Percentiles rank a stretch among this genome's conserved stretches.
These are phyloP conservation scores for Curvularia eragrostidis DNA, from an alignment of 2,329 filamentous ascomycete genomes.

Conservation along the genomic window DNA sequence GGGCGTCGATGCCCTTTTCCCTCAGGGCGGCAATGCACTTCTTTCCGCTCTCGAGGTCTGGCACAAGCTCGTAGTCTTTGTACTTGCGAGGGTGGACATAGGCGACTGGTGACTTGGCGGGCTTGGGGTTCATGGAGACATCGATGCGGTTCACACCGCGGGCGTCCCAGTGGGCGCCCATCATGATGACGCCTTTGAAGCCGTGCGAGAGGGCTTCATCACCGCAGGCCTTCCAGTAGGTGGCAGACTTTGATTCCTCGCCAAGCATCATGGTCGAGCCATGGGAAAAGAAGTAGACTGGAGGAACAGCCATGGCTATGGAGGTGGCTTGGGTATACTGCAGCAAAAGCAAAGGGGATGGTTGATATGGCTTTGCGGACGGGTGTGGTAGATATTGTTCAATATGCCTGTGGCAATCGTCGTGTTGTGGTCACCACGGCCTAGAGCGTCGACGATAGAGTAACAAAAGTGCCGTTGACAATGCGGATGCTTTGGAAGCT, in stretches of 20 bases:
- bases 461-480: background rate
- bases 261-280: constrained; percentile 76
- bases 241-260: constrained; percentile 66
- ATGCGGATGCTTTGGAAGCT: constrained; percentile 2
- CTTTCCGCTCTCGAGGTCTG: constrained; percentile 63
- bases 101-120: constrained; percentile 68
- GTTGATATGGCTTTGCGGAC: background rate
- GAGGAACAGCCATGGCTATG: constrained; percentile 50
- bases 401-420: background rate
- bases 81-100: constrained; percentile 73
- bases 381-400: background rate
- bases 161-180: constrained; percentile 73
- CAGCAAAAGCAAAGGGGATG: background rate
- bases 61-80: constrained; percentile 65
- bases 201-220: constrained; percentile 66
- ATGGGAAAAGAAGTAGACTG: constrained; percentile 73
- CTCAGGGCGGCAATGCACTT: constrained; percentile 60
- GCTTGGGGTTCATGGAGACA: constrained; percentile 66
- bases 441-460: background rate
- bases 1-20: constrained; percentile 61
- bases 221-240: constrained; percentile 71
- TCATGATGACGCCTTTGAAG: constrained; percentile 70
- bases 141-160: constrained; percentile 62
- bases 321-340: background rate
- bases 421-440: background rate